Base-by-base conservation (phyloP, 2,329 filamentous ascomycete species). In the Periconia macrospinosa region DNA sequence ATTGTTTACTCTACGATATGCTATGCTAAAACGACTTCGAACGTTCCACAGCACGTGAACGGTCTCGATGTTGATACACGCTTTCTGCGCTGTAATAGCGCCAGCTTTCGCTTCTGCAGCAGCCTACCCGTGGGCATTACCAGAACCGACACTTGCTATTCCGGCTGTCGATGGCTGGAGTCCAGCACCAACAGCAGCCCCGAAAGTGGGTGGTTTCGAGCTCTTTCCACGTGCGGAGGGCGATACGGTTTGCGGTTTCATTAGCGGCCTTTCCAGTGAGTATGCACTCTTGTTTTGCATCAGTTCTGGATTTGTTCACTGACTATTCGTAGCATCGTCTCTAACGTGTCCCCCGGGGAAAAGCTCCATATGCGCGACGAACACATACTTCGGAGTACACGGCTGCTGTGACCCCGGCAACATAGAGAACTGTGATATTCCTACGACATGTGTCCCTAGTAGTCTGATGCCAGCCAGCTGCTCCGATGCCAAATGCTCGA, bases 361-460 rank as follows among this genome's bases (percentile, higher is more conserved):
- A 33, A 52, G 59, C 23, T 58, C 66, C 33, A 30, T 33, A 45
- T 74, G 71, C 57, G 70, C 70, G 30, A 73, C 70, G 46, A 72
- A 72, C 52, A 65, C 61, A 7, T 57, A 53, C 50, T 61, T 62
- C 15, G 68, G 63, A 41, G 65, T 67, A 3, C 69, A 72, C 35
- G 70, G 70, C 45, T 74, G 71, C 59, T 74, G 71, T 55, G 52
- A 70, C 43, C 56, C 63, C 1, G 33, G 50, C 1, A 43, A 57
- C 8, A 54, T 68, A 2, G 48, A 59, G 1, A 27, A 61, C 6
- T 74, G 71, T 51, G 61, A 45, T 9, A 59, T 74, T 15, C 56
- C 62, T 7, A 74, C 71, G 10, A 58, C 68, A 20, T 74, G 71
- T 58, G 62, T 73, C 20, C 52, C 66, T 6, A 61, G 54, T 9